Percentiles rank a stretch among this genome's conserved stretches.
These are phyloP conservation scores for Acmispon strigosus DNA, from an alignment of 306 rosid genomes.

Conservation along the genomic window DNA sequence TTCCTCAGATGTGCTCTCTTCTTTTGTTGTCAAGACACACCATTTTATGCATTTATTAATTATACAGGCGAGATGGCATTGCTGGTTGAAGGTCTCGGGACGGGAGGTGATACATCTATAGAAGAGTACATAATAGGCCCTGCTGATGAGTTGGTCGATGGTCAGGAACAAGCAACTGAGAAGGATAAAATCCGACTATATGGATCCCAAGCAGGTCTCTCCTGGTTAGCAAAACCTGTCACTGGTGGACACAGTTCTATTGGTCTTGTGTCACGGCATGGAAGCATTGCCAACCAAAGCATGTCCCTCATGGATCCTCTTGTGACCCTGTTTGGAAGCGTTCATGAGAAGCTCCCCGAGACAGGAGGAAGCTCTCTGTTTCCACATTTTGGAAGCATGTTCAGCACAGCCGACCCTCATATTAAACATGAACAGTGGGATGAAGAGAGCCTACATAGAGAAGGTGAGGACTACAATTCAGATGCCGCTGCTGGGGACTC, in stretches of 20 bases:
- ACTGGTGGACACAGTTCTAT: slow-evolving; percentile 71
- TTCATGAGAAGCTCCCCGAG: slow-evolving; percentile 68
- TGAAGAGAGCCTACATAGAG: slow-evolving; percentile 75
- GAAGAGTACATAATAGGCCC: slow-evolving; percentile 79
- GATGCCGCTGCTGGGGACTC: slow-evolving; percentile 64
- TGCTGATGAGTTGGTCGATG: slow-evolving; percentile 48
- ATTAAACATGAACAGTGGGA: slow-evolving; percentile 60
- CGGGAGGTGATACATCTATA: slow-evolving; percentile 66
- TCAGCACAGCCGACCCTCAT: slow-evolving; percentile 64
- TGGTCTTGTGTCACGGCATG: slow-evolving; percentile 77
- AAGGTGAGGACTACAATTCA: slow-evolving; percentile 58
- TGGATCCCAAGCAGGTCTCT: slow-evolving; percentile 79
- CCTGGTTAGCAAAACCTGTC: slow-evolving; percentile 88
- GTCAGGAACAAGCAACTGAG: slow-evolving; percentile 36
- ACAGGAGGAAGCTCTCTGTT: slow-evolving; percentile 61
- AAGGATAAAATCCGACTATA: slow-evolving; percentile 68
- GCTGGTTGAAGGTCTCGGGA: slow-evolving; percentile 83
- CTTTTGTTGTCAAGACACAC: background rate
- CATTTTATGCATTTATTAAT: slow-evolving; percentile 6
- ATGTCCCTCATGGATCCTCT: slow-evolving; percentile 71
- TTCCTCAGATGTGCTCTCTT: background rate
- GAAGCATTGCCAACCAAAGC: slow-evolving; percentile 64
- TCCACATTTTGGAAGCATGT: slow-evolving; percentile 83
- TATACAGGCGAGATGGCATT: slow-evolving; percentile 52
- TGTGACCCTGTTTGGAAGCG: slow-evolving; percentile 69